Evolutionary conservation across 345 rosid genomes (phyloP), one percentile per base, ranked within the genome.

Genomic region (Dipteronia dyeriana): DNA sequence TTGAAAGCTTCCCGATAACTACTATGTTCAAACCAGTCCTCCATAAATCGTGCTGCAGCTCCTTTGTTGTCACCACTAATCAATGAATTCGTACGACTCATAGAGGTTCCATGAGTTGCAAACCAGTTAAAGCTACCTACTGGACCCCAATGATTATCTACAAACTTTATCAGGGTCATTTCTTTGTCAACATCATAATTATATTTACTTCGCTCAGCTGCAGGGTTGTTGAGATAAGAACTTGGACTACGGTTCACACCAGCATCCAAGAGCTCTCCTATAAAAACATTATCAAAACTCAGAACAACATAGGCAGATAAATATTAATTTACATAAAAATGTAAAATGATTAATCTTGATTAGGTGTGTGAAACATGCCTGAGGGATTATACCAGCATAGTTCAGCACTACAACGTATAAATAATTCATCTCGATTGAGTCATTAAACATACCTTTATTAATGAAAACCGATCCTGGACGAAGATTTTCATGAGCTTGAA

Each of bases 11-110:
- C 23, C 22, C 16, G 9, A 56, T 63, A 63, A 59, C 74, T 66
- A 38, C 51, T 80, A 70, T 84, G 83, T 38, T 79, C 71, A 38
- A 87, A 88, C 92, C 91, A 91, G 72, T 91, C 94, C 82, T 91
- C 92, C 94, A 91, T 91, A 81, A 91, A 87, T 75, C 92, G 82
- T 9, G 94, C 92, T 16, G 91, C 94, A 59, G 92, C 92, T 16
- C 94, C 94, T 80, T 91, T 91, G 83, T 89, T 91, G 79, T 91
- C 94, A 47, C 94, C 94, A 71, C 94, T 91, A 63, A 89, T 87
- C 85, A 89, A 81, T 16, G 90, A 80, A 78, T 91, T 91, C 45
- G 90, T 85, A 51, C 89, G 88, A 45, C 92, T 84, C 94, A 91
- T 91, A 75, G 92, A 91, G 70, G 94, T 89, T 79, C 94, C 94